These are phyloP conservation scores for Clathrus columnatus DNA, from an alignment of 768 basidiomycete genomes.

Conservation along the genomic window DNA sequence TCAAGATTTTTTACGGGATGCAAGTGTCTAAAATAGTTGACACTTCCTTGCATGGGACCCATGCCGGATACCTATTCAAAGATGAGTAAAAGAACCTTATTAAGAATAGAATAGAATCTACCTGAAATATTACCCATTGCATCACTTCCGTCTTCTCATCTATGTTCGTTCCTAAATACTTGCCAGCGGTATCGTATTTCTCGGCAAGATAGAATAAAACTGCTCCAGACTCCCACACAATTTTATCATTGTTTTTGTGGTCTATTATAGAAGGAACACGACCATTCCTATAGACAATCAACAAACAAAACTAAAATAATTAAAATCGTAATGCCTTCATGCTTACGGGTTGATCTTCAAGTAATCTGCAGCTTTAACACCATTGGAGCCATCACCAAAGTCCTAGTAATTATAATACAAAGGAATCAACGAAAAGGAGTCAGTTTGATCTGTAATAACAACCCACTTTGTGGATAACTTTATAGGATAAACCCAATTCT, in stretches of 20 bases:
- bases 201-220: constrained; percentile 30
- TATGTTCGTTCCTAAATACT: constrained; percentile 24
- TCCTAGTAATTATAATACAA: neutral
- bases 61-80: constrained; percentile 8
- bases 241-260: constrained; percentile 32
- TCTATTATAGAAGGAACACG: constrained; percentile 65
- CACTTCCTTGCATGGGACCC: constrained; percentile 17
- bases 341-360: neutral
- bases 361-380: constrained; percentile 1
- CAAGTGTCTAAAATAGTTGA: constrained; percentile 8
- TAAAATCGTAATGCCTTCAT: too few relatives aligned
- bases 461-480: constrained; percentile 11
- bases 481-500: constrained; percentile 50
- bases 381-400: neutral
- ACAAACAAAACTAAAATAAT: neutral
- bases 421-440: neutral
- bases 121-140: constrained; percentile 31
- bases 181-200: constrained; percentile 29
- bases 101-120: neutral
- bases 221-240: constrained; percentile 21
- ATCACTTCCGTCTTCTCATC: constrained; percentile 21
- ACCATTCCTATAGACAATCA: constrained; percentile 28
- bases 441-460: neutral
- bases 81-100: neutral
- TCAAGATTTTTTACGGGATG: neutral